Conservation (phyloP, 768 basidiomycete species). For the Cyclocybe cylindracea region DNA sequence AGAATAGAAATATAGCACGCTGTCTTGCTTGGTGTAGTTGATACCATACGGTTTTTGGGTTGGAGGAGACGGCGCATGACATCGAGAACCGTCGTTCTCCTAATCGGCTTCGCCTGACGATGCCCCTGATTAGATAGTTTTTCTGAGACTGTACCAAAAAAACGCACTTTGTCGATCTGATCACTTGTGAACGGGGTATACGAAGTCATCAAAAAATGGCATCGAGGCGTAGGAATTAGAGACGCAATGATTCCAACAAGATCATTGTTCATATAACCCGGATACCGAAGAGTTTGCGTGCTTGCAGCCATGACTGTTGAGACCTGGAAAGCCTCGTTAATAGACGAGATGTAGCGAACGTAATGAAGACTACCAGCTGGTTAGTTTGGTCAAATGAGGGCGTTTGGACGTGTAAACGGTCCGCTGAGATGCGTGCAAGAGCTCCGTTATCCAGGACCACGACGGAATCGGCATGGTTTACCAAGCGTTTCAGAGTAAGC, state of each 20-base stretch:
- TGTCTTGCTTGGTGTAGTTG: slow-evolving; percentile 87
- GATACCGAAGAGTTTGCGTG: slow-evolving; percentile 95
- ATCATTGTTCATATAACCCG: slow-evolving; percentile 99
- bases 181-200: slow-evolving; percentile 99
- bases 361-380: slow-evolving; percentile 61
- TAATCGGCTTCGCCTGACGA: slow-evolving; percentile 85
- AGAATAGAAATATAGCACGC: slow-evolving; percentile 97
- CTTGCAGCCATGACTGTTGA: slow-evolving; percentile 98
- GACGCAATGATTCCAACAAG: slow-evolving; percentile 96
- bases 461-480: slow-evolving; percentile 96
- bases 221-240: slow-evolving; percentile 94
- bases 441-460: slow-evolving; percentile 98
- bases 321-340: slow-evolving; percentile 50
- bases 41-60: slow-evolving; percentile 98
- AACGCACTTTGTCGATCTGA: slow-evolving; percentile 88
- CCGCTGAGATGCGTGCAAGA: slow-evolving; percentile 87
- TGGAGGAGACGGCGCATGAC: slow-evolving; percentile 98
- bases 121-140: neutral
- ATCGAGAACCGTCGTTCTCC: slow-evolving; percentile 95
- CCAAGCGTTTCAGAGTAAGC: slow-evolving; percentile 88
- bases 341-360: neutral
- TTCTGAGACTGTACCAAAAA: neutral
- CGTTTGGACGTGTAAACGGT: slow-evolving; percentile 85
- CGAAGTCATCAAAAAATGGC: slow-evolving; percentile 98
- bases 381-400: slow-evolving; percentile 92